phyloP scores from a whole-genome alignment of 352 stramenopile species.

The Pythium utonaiense region DNA sequence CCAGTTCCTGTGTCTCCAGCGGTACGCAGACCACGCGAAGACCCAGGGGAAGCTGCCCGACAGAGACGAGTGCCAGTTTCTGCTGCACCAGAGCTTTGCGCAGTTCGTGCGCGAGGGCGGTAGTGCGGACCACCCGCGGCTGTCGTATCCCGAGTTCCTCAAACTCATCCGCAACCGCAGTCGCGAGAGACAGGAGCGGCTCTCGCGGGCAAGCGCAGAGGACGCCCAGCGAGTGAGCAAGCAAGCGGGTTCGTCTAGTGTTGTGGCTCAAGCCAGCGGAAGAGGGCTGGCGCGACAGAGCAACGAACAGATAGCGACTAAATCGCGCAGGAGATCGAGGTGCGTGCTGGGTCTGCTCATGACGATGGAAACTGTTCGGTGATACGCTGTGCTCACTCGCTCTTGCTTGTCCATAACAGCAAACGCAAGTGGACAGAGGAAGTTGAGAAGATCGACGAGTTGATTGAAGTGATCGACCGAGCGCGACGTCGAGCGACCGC shows the following conservation, averaged over 20 bases:
- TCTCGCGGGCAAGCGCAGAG: neutral
- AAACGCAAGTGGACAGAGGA: slow-evolving; percentile 54
- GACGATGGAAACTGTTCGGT: neutral
- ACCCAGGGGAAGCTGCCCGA: slow-evolving; percentile 36
- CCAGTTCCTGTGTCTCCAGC: slow-evolving; percentile 54
- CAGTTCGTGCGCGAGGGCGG: slow-evolving; percentile 57
- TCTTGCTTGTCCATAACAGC: slow-evolving; percentile 4
- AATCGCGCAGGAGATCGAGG: neutral
- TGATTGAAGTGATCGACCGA: slow-evolving; percentile 63
- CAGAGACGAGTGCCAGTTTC: slow-evolving; percentile 41
- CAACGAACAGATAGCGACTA: neutral
- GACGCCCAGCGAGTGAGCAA: neutral
- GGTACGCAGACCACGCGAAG: slow-evolving; percentile 44
- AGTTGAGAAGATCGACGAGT: slow-evolving; percentile 50
- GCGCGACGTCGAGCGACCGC: slow-evolving; percentile 30
- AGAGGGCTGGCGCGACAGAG: neutral
- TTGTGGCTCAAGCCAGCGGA: neutral
- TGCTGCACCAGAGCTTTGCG: slow-evolving; percentile 50
- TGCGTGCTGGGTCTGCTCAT: neutral
- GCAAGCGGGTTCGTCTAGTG: neutral
- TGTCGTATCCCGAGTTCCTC: slow-evolving; percentile 55
- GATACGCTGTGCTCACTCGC: neutral
- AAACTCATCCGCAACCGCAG: slow-evolving; percentile 70
- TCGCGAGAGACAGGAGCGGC: slow-evolving; percentile 46
- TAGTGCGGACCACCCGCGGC: slow-evolving; percentile 37